Conservation (phyloP, 1,284 basidiomycete species). For the Hypsizygus ulmarius region DNA sequence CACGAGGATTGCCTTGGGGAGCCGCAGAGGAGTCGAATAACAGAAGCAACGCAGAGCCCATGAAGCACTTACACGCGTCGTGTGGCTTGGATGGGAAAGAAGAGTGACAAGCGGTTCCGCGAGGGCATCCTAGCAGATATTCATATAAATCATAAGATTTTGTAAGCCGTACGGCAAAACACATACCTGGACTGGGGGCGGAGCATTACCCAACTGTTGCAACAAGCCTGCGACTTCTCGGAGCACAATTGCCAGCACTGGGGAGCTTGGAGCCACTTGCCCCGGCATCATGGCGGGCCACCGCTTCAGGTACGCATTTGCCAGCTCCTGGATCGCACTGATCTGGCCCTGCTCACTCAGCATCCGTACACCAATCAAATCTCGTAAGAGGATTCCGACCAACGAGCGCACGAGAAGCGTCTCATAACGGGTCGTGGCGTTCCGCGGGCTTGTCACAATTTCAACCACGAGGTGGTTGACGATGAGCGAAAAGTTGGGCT, state of each 20-base stretch:
- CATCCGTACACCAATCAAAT: slow-evolving; percentile 86
- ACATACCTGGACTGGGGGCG: slow-evolving; percentile 78
- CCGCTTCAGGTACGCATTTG: slow-evolving; percentile 77
- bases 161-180: not conserved
- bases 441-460: slow-evolving; percentile 60
- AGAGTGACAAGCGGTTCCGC: slow-evolving; percentile 85
- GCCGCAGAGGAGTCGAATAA: slow-evolving; percentile 79
- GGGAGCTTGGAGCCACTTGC: slow-evolving; percentile 67
- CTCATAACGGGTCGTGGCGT: slow-evolving; percentile 67
- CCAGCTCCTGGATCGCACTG: slow-evolving; percentile 83
- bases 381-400: slow-evolving; percentile 76
- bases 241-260: slow-evolving; percentile 75
- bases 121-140: slow-evolving; percentile 65
- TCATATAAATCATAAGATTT: not conserved
- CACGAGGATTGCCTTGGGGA: slow-evolving; percentile 75
- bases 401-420: slow-evolving; percentile 70
- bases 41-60: slow-evolving; percentile 92
- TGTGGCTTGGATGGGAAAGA: slow-evolving; percentile 84
- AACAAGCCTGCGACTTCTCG: slow-evolving; percentile 85
- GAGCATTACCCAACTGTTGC: slow-evolving; percentile 89
- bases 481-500: slow-evolving; percentile 80
- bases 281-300: slow-evolving; percentile 95
- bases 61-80: slow-evolving; percentile 81
- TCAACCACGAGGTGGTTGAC: slow-evolving; percentile 80
- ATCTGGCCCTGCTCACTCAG: slow-evolving; percentile 94